phyloP scores from a whole-genome alignment of 1,284 basidiomycete genomes.

The Ceratobasidium papillatum region DNA sequence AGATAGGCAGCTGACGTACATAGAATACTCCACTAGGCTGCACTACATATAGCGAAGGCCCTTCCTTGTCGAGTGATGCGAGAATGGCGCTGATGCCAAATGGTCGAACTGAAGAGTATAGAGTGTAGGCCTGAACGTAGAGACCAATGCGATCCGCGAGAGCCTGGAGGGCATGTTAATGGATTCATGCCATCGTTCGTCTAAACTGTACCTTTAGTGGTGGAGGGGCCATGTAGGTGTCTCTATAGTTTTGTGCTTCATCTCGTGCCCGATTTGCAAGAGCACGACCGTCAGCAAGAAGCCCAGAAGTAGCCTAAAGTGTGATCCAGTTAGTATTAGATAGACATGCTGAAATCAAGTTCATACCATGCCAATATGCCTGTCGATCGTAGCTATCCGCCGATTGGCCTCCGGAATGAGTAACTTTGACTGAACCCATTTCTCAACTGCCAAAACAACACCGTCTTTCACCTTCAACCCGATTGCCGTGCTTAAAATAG shows the following conservation, averaged over 20 bases:
- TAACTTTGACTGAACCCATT: constrained; percentile 96
- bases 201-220: constrained; percentile 73
- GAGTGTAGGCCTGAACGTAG: constrained; percentile 95
- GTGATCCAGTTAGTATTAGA: not conserved
- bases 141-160: constrained; percentile 86
- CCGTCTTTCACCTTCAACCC: constrained; percentile 95
- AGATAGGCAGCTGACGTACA: constrained; percentile 58
- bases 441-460: constrained; percentile 94
- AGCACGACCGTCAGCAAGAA: constrained; percentile 94
- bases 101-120: constrained; percentile 97
- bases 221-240: constrained; percentile 78
- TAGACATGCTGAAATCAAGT: not conserved
- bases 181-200: not conserved
- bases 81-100: constrained; percentile 96
- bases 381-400: constrained; percentile 92
- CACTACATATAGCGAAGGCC: constrained; percentile 88
- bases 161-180: constrained; percentile 58
- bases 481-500: constrained; percentile 75
- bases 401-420: constrained; percentile 93
- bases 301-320: constrained; percentile 85
- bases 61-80: constrained; percentile 88
- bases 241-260: constrained; percentile 82
- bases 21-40: constrained; percentile 96
- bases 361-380: constrained; percentile 88
- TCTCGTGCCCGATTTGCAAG: constrained; percentile 86